Conservation (phyloP, 1,139 yeast genomes). For the Citeromyces hawaiiensis region DNA sequence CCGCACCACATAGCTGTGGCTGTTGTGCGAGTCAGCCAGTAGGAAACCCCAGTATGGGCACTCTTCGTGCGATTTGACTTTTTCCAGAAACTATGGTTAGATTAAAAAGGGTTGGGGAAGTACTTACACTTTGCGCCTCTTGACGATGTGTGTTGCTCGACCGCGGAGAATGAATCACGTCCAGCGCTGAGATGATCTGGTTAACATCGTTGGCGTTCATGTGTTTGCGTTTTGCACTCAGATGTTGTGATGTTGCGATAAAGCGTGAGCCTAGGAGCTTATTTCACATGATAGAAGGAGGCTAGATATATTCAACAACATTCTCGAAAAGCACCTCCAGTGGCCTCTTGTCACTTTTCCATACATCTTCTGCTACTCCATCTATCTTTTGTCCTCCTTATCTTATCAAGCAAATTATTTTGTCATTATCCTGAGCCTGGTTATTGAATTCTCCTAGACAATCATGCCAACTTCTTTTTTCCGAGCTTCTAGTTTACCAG, state of each 20-base stretch:
- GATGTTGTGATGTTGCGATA: not conserved
- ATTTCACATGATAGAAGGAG: too few relatives aligned
- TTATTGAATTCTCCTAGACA: too few relatives aligned
- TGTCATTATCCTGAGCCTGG: too few relatives aligned
- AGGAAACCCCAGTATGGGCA: slow-evolving; percentile 93
- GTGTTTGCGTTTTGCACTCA: not conserved
- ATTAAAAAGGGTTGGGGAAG: not conserved
- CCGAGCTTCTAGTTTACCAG: too few relatives aligned
- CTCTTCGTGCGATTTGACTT: slow-evolving; percentile 63
- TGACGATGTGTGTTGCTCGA: slow-evolving; percentile 52
- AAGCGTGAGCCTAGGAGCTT: too few relatives aligned
- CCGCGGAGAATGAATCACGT: slow-evolving; percentile 61
- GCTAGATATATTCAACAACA: too few relatives aligned
- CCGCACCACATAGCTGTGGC: slow-evolving; percentile 58
- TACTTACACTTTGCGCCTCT: slow-evolving; percentile 42
- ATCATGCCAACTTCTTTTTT: too few relatives aligned
- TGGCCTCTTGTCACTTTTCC: too few relatives aligned
- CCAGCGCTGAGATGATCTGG: slow-evolving; percentile 67
- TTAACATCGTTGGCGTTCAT: slow-evolving; percentile 58
- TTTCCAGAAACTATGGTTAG: slow-evolving; percentile 40
- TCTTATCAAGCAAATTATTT: too few relatives aligned
- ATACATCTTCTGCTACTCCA: too few relatives aligned
- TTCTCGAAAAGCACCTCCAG: too few relatives aligned
- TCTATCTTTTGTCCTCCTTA: too few relatives aligned
- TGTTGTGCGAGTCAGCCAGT: slow-evolving; percentile 53